A percentile compares a stretch with the other conserved stretches of the same genome.
Evolutionary conservation across 768 basidiomycete species (phyloP).

Genomic region (Tulasnella sp.): DNA sequence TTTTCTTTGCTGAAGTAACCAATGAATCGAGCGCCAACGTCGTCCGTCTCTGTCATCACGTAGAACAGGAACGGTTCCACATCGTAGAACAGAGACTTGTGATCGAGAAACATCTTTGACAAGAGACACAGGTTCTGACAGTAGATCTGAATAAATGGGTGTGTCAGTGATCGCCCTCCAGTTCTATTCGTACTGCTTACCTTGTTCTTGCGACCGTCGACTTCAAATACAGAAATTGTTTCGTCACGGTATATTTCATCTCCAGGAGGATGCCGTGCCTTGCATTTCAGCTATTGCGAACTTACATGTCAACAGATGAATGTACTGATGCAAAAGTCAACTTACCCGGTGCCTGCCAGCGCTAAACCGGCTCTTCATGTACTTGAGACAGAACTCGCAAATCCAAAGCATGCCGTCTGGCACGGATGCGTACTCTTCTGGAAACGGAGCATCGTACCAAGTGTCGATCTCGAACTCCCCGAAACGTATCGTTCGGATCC

Average conservation of each 20-base stretch:
- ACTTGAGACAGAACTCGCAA: slow-evolving; percentile 97
- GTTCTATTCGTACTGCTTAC: slow-evolving; percentile 39
- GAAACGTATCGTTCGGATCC: slow-evolving; percentile 85
- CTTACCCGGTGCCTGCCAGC: slow-evolving; percentile 80
- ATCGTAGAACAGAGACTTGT: slow-evolving; percentile 98
- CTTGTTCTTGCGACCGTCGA: slow-evolving; percentile 98
- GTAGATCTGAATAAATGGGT: slow-evolving; percentile 64
- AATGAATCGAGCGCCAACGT: slow-evolving; percentile 86
- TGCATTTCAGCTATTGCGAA: slow-evolving; percentile 79
- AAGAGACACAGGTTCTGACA: slow-evolving; percentile 97
- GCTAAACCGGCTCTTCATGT: slow-evolving; percentile 91
- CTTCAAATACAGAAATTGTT: slow-evolving; percentile 86
- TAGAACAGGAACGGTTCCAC: slow-evolving; percentile 99
- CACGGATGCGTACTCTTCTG: slow-evolving; percentile 91
- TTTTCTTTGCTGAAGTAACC: slow-evolving; percentile 99
- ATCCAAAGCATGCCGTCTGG: slow-evolving; percentile 93
- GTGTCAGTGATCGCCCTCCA: background rate
- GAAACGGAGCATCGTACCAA: slow-evolving; percentile 99
- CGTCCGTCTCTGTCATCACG: slow-evolving; percentile 90
- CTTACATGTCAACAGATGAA: background rate
- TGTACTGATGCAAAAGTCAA: background rate
- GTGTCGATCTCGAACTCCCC: slow-evolving; percentile 91
- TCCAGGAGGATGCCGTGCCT: slow-evolving; percentile 89
- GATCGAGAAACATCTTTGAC: slow-evolving; percentile 98
- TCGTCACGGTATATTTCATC: slow-evolving; percentile 97